Percentiles rank a stretch among this genome's conserved stretches.
These are phyloP conservation scores for Nasturtium officinale DNA, from an alignment of 345 rosid genomes.

Conservation along the genomic window DNA sequence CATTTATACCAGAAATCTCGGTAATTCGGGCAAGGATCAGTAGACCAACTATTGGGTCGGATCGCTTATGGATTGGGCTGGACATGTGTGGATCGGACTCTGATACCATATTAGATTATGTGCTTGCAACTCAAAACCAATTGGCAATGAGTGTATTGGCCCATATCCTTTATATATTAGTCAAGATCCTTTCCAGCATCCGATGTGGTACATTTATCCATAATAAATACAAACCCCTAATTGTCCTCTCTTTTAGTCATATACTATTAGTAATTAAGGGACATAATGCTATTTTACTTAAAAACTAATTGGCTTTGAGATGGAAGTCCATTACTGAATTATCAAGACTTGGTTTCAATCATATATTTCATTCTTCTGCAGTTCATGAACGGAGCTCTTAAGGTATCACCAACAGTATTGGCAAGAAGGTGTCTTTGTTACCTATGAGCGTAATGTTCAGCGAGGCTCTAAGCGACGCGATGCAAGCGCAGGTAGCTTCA, in stretches of 20 bases:
- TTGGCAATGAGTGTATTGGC: no score
- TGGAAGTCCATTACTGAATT: background rate
- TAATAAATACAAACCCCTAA: background rate
- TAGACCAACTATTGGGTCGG: no score
- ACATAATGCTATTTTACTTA: background rate
- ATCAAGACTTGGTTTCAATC: background rate
- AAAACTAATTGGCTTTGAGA: background rate
- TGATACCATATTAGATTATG: no score
- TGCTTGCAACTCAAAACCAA: no score
- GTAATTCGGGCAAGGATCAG: no score
- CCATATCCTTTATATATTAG: no score
- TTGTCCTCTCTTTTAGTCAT: constrained; percentile 12
- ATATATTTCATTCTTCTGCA: constrained; percentile 15
- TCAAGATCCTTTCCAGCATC: no score
- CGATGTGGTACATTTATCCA: no score
- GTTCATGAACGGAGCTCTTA: constrained; percentile 86
- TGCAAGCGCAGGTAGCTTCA: constrained; percentile 86
- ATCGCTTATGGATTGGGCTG: no score
- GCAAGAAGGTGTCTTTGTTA: constrained; percentile 85
- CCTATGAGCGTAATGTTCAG: constrained; percentile 68
- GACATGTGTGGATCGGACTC: no score
- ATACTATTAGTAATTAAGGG: background rate
- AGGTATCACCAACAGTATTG: constrained; percentile 83
- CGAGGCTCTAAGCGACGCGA: constrained; percentile 85
- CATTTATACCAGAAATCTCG: no score